A percentile compares a stretch with the other conserved stretches of the same genome.
phyloP scores from a whole-genome alignment of 2,329 filamentous ascomycete species.

The Colletotrichum musicola region DNA sequence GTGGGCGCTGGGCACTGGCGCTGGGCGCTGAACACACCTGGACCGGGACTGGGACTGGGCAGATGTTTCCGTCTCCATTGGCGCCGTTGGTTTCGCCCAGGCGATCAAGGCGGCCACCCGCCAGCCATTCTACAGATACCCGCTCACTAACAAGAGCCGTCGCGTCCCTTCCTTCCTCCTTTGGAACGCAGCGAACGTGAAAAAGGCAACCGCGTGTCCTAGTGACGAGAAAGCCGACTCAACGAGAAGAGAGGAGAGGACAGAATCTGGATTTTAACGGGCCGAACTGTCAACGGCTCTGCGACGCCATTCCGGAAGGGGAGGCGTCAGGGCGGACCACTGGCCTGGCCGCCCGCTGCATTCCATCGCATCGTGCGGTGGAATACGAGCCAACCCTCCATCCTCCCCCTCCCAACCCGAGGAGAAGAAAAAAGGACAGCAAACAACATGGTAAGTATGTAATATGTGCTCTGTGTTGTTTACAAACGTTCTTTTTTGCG shows the following conservation, averaged over 20 bases:
- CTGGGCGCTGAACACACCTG: too few relatives aligned
- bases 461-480: background rate
- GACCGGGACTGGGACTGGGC: too few relatives aligned
- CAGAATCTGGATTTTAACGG: conserved; percentile 7
- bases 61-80: conserved; percentile 7
- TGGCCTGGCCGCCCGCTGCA: background rate
- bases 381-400: conserved; percentile 17
- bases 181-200: background rate
- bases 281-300: conserved; percentile 20
- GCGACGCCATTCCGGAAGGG: conserved; percentile 9
- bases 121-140: background rate
- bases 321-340: background rate
- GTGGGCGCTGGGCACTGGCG: conserved; percentile 7
- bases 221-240: conserved; percentile 11
- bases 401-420: background rate
- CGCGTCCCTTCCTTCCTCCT: background rate
- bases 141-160: background rate
- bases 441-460: background rate
- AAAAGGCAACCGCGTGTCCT: conserved; percentile 13
- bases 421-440: background rate
- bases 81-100: conserved; percentile 36
- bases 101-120: conserved; percentile 28
- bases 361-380: background rate
- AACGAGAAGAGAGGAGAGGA: background rate
- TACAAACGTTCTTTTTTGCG: conserved; percentile 1